Evolutionary conservation across 2,329 filamentous ascomycete genomes (phyloP), one percentile per base, ranked within the genome.

Genomic region (Fusarium oxysporum): DNA sequence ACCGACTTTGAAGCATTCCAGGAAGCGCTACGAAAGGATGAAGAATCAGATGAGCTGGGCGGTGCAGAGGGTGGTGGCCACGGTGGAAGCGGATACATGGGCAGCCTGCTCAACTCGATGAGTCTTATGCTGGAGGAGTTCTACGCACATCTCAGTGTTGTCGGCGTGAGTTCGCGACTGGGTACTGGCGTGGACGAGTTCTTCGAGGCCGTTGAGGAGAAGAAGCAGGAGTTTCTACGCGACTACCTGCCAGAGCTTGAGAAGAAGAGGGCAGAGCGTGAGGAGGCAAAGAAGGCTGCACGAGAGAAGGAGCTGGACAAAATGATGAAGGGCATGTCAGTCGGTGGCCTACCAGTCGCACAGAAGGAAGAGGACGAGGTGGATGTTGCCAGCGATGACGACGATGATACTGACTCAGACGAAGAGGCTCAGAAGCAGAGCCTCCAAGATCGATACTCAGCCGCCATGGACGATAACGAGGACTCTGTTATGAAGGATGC

Each of bases 1-100:
- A 97, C 95, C 10, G 96, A 99, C 82, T 99, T 98, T 78, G 96
- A 99, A 74, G 91, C 93, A 2, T 99, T 99, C 84, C 96, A 98
- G 81, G 90, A 90, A 21, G 96, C 97, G 2, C 86, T 99, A 50
- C 89, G 90, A 54, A 85, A 89, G 32, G 96, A 98, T 78, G 94
- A 98, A 80, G 91, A 92, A 62, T 86, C 88, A 12, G 94, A 95
- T 50, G 91, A 89, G 1, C 93, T 95, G 78, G 93, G 93, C 17
- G 91, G 92, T 19, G 86, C 88, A 33, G 94, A 95, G 74, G 91
- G 90, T 14, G 87, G 88, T 45, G 89, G 88, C 12, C 89, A 90
- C 16, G 90, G 91, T 9, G 95, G 95, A 16, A 96, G 92, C 75
- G 96, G 96, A 19, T 99, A 99, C 84, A 98, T 99, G 96, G 92